Evolutionary conservation across 768 basidiomycete species (phyloP), one percentile per base, ranked within the genome.

Genomic region (Botryobasidium botryosum): DNA sequence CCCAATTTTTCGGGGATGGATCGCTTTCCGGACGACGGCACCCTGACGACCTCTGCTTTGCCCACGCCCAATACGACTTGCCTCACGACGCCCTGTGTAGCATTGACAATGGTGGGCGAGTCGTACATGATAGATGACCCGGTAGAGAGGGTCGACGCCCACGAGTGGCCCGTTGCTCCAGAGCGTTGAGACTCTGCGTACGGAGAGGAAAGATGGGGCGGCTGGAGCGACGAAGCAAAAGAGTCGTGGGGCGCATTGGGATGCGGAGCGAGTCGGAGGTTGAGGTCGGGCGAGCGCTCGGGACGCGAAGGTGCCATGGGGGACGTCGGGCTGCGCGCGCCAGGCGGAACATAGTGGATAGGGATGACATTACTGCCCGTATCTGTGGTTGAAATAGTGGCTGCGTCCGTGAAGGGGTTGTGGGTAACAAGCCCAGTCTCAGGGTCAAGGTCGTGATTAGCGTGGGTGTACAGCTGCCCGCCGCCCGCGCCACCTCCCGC

Each of bases 1-100:
- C n/a, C n/a, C n/a, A n/a, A n/a, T n/a, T n/a, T n/a, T 33, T 12
- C 10, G 18, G 32, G 32, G 18, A 18, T 33, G 32, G 32, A 33
- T 33, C 12, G 32, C 12, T 17, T 25, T 26, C 29, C n/a, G 18
- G 38, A 32, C 15, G 33, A 18, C 18, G 45, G 45, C 1, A 50
- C 40, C 18, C 15, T 18, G 20, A 50, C 47, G 20, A 50, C 49
- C 33, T 49, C 49, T 6, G 48, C 49, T 3, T 41, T 28, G 25
- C 40, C 48, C n/a, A 44, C 49, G 7, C 49, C 49, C n/a, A n/a
- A n/a, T 10, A 50, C 18, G 24, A 50, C 49, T 25, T 49, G 48
- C 25, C 47, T 42, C 15, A 28, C 36, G 27, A 44, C 27, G 23
- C 24, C 49, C 32, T 43, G 41, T 18, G 46, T 40, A 17, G 39